Percentiles rank a stretch among this genome's conserved stretches.
Conservation (phyloP, 441 rosid species). For the Eruca vesicaria region DNA sequence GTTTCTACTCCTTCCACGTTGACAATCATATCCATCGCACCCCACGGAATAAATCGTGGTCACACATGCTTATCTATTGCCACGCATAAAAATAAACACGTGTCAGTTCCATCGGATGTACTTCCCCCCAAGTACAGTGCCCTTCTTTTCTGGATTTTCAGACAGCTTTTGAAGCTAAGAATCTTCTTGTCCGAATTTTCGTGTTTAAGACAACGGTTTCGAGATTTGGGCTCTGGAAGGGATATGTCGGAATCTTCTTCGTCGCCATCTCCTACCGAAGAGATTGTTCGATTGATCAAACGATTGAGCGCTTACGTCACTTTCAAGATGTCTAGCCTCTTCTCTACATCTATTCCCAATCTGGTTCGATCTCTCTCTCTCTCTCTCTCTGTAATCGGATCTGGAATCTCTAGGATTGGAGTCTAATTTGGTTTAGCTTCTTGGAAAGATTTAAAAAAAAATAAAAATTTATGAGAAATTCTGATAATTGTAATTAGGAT, state of each 20-base stretch:
- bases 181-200: not conserved
- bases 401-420: constrained; percentile 16
- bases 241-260: not conserved
- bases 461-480: too few relatives aligned
- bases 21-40: not conserved
- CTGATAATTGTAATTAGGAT: constrained; percentile 48
- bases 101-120: not conserved
- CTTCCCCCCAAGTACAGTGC: not conserved
- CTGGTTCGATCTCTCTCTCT: constrained; percentile 49
- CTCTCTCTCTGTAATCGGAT: constrained; percentile 26
- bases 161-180: not conserved
- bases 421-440: not conserved
- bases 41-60: not conserved
- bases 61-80: not conserved
- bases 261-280: constrained; percentile 56
- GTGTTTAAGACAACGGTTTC: not conserved
- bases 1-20: not conserved
- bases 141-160: not conserved
- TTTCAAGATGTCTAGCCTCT: constrained; percentile 73
- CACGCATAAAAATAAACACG: constrained; percentile 17
- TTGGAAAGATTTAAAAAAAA: not conserved
- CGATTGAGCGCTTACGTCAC: constrained; percentile 80
- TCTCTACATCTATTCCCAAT: constrained; percentile 59
- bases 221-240: not conserved
- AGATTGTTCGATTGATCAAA: constrained; percentile 77